These are phyloP conservation scores for Volvariella surrecta DNA, from an alignment of 1,284 basidiomycete species.

Conservation along the genomic window DNA sequence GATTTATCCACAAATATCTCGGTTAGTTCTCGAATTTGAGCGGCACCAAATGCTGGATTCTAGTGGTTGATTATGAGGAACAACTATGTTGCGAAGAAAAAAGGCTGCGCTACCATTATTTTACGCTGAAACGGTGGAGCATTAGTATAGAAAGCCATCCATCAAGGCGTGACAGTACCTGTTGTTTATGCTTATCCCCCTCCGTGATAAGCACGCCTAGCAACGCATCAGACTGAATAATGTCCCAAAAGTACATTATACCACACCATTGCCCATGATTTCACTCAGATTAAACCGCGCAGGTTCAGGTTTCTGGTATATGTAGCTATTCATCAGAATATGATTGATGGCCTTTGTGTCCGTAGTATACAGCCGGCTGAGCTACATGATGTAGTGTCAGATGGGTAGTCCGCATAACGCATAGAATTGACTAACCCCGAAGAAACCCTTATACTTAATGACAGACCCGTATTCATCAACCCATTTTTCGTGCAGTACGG, in stretches of 20 bases:
- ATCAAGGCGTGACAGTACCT: conserved; percentile 22
- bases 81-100: background rate
- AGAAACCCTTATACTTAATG: conserved; percentile 34
- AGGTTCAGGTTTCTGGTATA: conserved; percentile 37
- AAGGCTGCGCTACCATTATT: conserved; percentile 26
- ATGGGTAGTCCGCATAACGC: background rate
- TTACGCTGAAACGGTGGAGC: conserved; percentile 20
- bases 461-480: conserved; percentile 42
- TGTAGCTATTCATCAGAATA: conserved; percentile 34
- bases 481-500: conserved; percentile 45
- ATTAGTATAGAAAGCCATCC: background rate
- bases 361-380: conserved; percentile 31
- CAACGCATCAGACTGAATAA: too few relatives aligned
- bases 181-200: conserved; percentile 39
- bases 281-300: conserved; percentile 26
- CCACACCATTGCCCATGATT: conserved; percentile 35
- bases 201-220: conserved; percentile 26
- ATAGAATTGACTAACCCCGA: conserved; percentile 30
- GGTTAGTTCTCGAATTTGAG: conserved; percentile 46
- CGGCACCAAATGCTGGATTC: conserved; percentile 54
- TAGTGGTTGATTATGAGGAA: conserved; percentile 11
- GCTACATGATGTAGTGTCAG: conserved; percentile 17
- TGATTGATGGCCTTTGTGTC: conserved; percentile 43
- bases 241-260: background rate
- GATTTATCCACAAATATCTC: conserved; percentile 47